A percentile compares a stretch with the other conserved stretches of the same genome.
Conservation (phyloP, 495 filamentous ascomycete species). For the Penicillium crystallinum region DNA sequence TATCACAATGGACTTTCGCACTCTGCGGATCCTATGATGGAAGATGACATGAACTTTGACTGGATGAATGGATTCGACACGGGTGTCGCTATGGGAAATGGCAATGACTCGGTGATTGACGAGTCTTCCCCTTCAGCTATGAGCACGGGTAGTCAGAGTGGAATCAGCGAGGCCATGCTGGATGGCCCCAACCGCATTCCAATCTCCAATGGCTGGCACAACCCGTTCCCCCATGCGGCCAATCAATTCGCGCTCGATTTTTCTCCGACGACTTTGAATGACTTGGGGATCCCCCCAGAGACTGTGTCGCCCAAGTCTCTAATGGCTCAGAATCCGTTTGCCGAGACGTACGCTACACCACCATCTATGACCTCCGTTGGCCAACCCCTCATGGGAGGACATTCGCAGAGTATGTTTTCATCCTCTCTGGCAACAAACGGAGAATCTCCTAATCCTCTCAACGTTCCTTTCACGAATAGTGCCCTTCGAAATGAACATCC, state of each 20-base stretch:
- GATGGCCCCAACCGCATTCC: constrained; percentile 65
- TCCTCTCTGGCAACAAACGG: constrained; percentile 50
- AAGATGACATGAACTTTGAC: constrained; percentile 74
- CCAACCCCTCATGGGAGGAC: constrained; percentile 44
- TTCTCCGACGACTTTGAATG: constrained; percentile 41
- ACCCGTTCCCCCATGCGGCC: constrained; percentile 56
- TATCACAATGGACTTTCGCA: constrained; percentile 55
- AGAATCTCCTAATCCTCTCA: constrained; percentile 53
- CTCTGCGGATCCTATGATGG: constrained; percentile 45
- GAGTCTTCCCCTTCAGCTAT: constrained; percentile 93
- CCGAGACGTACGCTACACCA: constrained; percentile 48
- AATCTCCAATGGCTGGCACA: constrained; percentile 59
- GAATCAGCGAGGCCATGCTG: constrained; percentile 87
- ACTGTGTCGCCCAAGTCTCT: constrained; percentile 47
- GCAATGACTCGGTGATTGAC: constrained; percentile 74
- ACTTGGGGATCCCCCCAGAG: constrained; percentile 38
- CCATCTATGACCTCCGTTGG: constrained; percentile 61
- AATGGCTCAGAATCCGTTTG: constrained; percentile 43
- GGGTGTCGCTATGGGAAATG: constrained; percentile 62
- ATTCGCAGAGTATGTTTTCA: constrained; percentile 55
- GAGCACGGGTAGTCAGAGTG: constrained; percentile 86
- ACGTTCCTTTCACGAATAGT: constrained; percentile 48
- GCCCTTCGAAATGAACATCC: constrained; percentile 57
- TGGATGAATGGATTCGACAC: constrained; percentile 85
- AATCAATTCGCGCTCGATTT: constrained; percentile 58